A percentile compares a stretch with the other conserved stretches of the same genome.
These are phyloP conservation scores for Pseudocercospora eumusae DNA, from an alignment of 2,329 filamentous ascomycete genomes.

Conservation along the genomic window DNA sequence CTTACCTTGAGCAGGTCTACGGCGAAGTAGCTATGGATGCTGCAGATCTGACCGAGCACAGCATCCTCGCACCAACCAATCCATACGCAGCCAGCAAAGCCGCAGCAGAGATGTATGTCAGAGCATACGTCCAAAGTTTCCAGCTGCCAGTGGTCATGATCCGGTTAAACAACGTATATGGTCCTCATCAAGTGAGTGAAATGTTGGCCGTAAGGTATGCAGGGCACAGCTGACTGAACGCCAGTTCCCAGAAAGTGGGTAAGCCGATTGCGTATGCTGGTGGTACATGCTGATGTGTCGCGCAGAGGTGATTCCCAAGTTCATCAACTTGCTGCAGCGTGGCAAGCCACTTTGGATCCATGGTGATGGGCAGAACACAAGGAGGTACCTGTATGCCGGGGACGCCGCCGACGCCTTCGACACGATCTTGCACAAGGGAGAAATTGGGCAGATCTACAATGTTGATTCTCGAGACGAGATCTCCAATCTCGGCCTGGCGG, in stretches of 20 bases:
- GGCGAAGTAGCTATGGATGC: conserved; percentile 74
- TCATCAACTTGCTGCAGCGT: conserved; percentile 70
- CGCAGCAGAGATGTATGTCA: conserved; percentile 54
- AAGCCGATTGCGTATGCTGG: conserved; percentile 6
- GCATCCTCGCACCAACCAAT: conserved; percentile 76
- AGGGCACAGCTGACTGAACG: conserved; percentile 21
- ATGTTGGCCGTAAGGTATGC: neutral
- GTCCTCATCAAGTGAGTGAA: conserved; percentile 71
- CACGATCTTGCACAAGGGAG: conserved; percentile 76
- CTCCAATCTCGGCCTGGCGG: conserved; percentile 70
- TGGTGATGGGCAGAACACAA: conserved; percentile 72
- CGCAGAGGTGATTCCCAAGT: conserved; percentile 80
- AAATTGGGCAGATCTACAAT: conserved; percentile 76
- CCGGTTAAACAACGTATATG: conserved; percentile 82
- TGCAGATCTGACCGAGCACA: conserved; percentile 71
- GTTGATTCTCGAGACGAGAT: conserved; percentile 77
- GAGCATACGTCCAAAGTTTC: conserved; percentile 82
- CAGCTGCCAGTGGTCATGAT: conserved; percentile 78
- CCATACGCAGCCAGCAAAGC: conserved; percentile 53
- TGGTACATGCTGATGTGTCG: neutral
- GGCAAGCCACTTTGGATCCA: conserved; percentile 69
- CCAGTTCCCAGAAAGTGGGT: conserved; percentile 33
- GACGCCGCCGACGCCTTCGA: conserved; percentile 82
- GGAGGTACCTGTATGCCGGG: conserved; percentile 75
- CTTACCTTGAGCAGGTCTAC: conserved; percentile 62